Base-by-base conservation (phyloP, 257 asterid genomes). In the Phtheirospermum japonicum region DNA sequence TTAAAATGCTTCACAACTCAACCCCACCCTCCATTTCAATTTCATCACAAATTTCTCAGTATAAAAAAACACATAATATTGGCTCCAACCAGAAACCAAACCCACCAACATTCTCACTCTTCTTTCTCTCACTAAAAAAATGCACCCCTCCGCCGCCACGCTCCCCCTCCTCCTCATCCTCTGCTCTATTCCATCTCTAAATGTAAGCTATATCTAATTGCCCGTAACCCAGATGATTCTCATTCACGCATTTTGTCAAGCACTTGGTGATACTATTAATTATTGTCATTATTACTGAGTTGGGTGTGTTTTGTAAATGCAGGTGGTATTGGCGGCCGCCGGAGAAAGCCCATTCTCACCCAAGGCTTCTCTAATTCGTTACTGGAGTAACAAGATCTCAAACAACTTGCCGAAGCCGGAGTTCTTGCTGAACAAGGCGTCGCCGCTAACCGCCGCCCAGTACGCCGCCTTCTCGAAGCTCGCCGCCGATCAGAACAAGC, bases 371-470 rank as follows among this genome's bases (percentile, higher is more conserved):
- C 45, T 71, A 23, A 63, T 77, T 28, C 89, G 94, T 10, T 85
- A 85, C 76, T 83, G 90, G 94, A 79, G 57, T 59, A 77, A 75
- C 49, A 84, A 79, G 73, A 75, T 86, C 76, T 71, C 86, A 7
- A 79, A 77, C 66, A 80, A 74, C n/a, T 79, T 76, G 33, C 79
- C 85, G 20, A 72, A 71, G 71, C 88, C 94, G 59, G 67, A 57
- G 52, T 81, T 85, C 46, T 52, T 85, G 65, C 74, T 85, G 4
- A 54, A 71, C 67, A 83, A 79, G 45, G 90, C 95, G 5, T 85
- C 95, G 32, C 95, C 90, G 53, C 71, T 85, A 9, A 76, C 12
- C 46, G 79, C 85, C 19, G 75, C 69, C 5, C 75, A 81, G 16
- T 69, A 51, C 57, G 90, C 90, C 13, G 71, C 77, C 26, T 85